phyloP scores from a whole-genome alignment of 306 rosid species.

The Acacia confusa region DNA sequence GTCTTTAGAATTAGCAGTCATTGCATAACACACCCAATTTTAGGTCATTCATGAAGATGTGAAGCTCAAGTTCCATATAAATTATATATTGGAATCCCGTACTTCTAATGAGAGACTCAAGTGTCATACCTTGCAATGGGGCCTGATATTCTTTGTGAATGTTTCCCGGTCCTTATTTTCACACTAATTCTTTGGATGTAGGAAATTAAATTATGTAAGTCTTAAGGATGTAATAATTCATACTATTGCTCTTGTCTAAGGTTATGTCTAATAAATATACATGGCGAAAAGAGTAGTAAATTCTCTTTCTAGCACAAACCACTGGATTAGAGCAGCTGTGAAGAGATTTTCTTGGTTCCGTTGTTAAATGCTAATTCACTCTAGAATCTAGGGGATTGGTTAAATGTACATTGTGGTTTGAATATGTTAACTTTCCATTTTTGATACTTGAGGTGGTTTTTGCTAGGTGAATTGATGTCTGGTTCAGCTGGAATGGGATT shows the following conservation, averaged over 20 bases:
- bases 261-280: neutral
- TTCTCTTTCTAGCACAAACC: neutral
- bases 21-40: neutral
- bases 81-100: neutral
- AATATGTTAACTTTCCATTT: neutral
- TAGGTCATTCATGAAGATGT: neutral
- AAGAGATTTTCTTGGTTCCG: neutral
- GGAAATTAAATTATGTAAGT: neutral
- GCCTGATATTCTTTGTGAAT: neutral
- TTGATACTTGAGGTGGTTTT: constrained; percentile 41
- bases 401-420: neutral
- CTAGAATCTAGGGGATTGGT: neutral
- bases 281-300: neutral
- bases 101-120: neutral
- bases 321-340: neutral
- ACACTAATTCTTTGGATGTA: neutral
- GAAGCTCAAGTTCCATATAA: neutral
- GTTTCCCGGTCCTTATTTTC: constrained; percentile 7
- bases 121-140: neutral
- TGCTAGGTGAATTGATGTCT: constrained; percentile 71
- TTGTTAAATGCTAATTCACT: neutral
- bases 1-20: neutral
- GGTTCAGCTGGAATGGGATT: constrained; percentile 89
- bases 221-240: neutral
- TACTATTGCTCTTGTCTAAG: neutral